Conservation (phyloP, 495 filamentous ascomycete genomes). For the Daldinia childiae region DNA sequence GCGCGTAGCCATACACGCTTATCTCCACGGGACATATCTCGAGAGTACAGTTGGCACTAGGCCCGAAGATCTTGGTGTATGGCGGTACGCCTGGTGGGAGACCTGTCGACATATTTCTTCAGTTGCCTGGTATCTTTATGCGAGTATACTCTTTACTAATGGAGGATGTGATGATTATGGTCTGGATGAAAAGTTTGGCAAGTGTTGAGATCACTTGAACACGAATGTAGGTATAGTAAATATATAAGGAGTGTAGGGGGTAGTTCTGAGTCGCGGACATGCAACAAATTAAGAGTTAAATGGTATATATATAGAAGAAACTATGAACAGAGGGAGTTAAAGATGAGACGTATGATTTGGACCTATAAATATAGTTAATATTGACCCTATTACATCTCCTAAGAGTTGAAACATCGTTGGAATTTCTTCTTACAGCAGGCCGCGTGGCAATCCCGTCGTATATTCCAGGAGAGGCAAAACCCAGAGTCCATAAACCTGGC, state of each 20-base stretch:
- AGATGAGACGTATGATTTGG: background rate
- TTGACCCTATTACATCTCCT: background rate
- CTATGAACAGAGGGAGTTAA: background rate
- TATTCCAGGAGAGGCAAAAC: background rate
- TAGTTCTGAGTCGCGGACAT: background rate
- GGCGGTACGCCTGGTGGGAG: constrained; percentile 1
- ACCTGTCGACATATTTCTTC: constrained; percentile 1
- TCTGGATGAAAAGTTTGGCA: background rate
- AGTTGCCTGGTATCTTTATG: background rate
- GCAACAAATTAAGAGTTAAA: background rate
- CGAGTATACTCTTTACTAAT: background rate
- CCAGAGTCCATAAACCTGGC: background rate
- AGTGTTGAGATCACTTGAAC: background rate
- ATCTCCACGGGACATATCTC: constrained; percentile 49
- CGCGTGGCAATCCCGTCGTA: background rate
- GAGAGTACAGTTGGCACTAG: constrained; percentile 48
- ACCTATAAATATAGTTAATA: background rate
- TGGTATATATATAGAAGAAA: background rate
- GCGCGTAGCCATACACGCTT: constrained; percentile 47
- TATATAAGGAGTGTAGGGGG: background rate
- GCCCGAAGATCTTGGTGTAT: constrained; percentile 38
- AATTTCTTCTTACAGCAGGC: background rate
- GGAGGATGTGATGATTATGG: background rate
- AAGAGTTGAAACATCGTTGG: background rate
- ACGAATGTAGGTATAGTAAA: background rate